A percentile compares a stretch with the other conserved stretches of the same genome.
Conservation (phyloP, 2,329 filamentous ascomycete species). For the Fusarium transvaalense region DNA sequence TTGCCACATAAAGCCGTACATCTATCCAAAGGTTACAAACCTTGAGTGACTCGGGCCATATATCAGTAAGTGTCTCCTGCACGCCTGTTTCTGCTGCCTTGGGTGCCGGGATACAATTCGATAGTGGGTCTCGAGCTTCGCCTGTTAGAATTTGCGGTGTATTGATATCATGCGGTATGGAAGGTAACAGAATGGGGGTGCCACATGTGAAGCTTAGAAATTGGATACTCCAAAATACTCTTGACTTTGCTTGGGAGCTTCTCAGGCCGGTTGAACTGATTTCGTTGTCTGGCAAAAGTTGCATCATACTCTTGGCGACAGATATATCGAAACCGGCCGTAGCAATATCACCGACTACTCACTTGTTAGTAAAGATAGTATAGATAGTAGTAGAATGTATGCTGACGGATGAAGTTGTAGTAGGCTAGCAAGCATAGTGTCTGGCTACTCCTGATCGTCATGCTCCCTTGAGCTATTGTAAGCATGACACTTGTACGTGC, state of each 20-base stretch:
- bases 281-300: not conserved
- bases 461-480: constrained; percentile 15
- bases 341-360: constrained; percentile 6
- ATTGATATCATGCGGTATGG: not conserved
- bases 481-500: constrained; percentile 24
- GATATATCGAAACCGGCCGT: constrained; percentile 31
- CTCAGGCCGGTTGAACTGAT: no score
- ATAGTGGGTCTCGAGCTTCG: not conserved
- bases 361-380: not conserved
- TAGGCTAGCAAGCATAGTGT: constrained; percentile 19
- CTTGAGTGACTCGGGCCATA: constrained; percentile 18
- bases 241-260: not conserved
- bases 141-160: not conserved
- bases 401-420: constrained; percentile 18
- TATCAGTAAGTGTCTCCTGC: not conserved
- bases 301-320: constrained; percentile 15
- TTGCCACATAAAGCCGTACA: constrained; percentile 17
- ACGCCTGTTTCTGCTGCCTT: not conserved
- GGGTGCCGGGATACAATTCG: not conserved
- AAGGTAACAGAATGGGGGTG: not conserved
- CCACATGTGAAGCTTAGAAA: constrained; percentile 8
- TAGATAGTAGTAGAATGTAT: rapidly evolving
- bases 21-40: constrained; percentile 20
- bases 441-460: constrained; percentile 11
- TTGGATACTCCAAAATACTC: constrained; percentile 24